A percentile compares a stretch with the other conserved stretches of the same genome.
phyloP scores from a whole-genome alignment of 176 grass and related monocot genomes.

The Oryza brachyantha region DNA sequence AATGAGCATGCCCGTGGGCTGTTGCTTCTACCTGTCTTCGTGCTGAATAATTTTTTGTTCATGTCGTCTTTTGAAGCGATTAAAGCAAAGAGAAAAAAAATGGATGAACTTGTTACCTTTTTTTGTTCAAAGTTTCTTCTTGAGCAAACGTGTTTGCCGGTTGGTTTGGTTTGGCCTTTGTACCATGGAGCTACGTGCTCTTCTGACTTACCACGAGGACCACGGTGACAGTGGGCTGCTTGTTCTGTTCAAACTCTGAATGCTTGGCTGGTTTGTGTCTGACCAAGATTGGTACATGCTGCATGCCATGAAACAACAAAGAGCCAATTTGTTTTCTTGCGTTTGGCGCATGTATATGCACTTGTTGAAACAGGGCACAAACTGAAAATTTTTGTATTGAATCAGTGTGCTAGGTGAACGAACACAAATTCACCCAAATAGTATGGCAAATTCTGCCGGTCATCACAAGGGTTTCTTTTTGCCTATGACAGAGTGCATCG shows the following conservation, averaged over 20 bases:
- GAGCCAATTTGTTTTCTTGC: neutral
- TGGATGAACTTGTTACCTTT: neutral
- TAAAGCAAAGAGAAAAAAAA: neutral
- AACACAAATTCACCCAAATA: too few relatives aligned
- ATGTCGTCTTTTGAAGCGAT: conserved; percentile 9
- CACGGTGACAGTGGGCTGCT: neutral
- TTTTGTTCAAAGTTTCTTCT: neutral
- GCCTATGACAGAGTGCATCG: neutral
- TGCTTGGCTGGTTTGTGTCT: neutral
- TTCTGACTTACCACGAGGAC: neutral
- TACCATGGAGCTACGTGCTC: neutral
- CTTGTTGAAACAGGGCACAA: too few relatives aligned
- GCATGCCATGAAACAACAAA: neutral
- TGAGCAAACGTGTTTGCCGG: neutral
- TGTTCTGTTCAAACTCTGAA: neutral
- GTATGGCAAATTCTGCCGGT: too few relatives aligned
- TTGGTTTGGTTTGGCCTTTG: neutral
- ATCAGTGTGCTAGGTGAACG: too few relatives aligned
- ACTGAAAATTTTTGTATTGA: too few relatives aligned
- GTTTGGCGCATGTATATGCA: neutral
- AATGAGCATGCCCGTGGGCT: neutral
- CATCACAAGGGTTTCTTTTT: neutral
- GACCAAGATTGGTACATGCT: neutral
- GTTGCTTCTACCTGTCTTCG: neutral
- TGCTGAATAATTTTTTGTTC: neutral